Conservation (phyloP, 176 grass and related monocot species). For the Avena sativa region DNA sequence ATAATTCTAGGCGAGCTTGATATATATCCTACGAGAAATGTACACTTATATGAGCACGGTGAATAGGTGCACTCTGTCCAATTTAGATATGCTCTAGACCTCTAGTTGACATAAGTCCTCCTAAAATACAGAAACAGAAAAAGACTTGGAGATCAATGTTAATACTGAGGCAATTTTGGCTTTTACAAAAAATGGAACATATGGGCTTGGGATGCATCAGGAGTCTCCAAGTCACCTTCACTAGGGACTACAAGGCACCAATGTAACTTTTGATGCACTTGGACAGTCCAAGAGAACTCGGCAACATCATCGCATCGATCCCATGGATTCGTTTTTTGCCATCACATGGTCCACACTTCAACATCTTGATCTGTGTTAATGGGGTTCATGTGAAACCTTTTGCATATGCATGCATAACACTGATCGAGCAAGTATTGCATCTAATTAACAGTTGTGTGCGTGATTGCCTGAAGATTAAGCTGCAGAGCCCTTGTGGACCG, state of each 20-base stretch:
- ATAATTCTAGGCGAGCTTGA: neutral
- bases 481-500: no score
- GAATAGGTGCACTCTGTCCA: neutral
- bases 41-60: neutral
- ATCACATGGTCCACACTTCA: neutral
- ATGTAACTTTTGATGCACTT: neutral
- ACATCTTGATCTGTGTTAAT: neutral
- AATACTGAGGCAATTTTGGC: neutral
- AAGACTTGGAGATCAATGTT: neutral
- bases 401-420: no score
- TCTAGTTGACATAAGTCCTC: neutral
- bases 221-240: neutral
- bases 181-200: neutral
- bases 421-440: neutral
- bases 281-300: no score
- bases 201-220: neutral
- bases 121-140: neutral
- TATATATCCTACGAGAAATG: neutral
- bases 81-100: neutral
- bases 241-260: neutral
- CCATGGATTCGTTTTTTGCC: neutral
- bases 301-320: neutral
- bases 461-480: no score
- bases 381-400: no score
- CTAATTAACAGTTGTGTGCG: no score